Percentiles rank a stretch among this genome's conserved stretches.
Conservation (phyloP, 805 yeast species). For the Hanseniaspora thailandica region DNA sequence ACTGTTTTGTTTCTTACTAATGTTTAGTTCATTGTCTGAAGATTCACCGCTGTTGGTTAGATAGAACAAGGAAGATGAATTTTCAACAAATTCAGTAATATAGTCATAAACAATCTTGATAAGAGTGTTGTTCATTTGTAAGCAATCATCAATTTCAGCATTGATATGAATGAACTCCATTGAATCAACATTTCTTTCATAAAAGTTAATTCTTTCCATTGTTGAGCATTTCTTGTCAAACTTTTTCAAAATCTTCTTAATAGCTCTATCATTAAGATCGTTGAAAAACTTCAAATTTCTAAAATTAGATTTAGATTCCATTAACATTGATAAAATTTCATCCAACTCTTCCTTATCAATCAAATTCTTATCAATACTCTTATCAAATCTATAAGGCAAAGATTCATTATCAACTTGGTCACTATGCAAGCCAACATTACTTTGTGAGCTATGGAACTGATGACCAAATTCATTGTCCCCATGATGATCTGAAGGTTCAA, state of each 20-base stretch:
- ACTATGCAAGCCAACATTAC: conserved; percentile 10
- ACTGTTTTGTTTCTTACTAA: neutral
- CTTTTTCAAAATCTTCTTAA: conserved; percentile 77
- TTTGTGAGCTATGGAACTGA: conserved; percentile 31
- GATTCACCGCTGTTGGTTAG: neutral
- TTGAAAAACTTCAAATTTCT: conserved; percentile 89
- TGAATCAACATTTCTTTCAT: conserved; percentile 4
- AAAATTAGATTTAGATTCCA: conserved; percentile 63
- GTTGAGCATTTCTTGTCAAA: conserved; percentile 74
- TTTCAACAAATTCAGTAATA: neutral
- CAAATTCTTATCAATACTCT: conserved; percentile 23
- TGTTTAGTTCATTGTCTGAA: neutral
- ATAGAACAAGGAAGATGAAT: neutral
- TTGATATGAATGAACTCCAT: conserved; percentile 10
- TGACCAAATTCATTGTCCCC: neutral
- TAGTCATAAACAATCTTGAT: conserved; percentile 11
- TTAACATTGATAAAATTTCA: conserved; percentile 52
- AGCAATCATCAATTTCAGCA: conserved; percentile 5
- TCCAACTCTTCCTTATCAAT: conserved; percentile 37
- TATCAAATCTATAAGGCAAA: conserved; percentile 27
- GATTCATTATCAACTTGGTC: conserved; percentile 43
- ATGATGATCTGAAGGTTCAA: conserved; percentile 6
- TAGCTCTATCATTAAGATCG: conserved; percentile 82
- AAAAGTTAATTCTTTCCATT: conserved; percentile 15
- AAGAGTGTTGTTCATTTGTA: conserved; percentile 1